These are phyloP conservation scores for Cucurbita moschata DNA, from an alignment of 306 rosid genomes.

Conservation along the genomic window DNA sequence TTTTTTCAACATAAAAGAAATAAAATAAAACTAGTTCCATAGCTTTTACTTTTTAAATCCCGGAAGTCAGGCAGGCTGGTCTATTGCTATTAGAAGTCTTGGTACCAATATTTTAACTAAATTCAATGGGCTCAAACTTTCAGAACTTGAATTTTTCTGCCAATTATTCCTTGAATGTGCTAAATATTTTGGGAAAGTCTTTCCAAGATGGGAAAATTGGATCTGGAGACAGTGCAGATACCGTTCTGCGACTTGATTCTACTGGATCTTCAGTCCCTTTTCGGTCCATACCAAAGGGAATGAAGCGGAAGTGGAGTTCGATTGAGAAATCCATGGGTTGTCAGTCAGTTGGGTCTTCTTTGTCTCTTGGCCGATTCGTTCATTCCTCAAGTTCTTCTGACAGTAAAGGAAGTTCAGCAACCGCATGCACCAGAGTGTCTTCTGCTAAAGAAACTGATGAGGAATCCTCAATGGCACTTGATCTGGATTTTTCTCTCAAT, in stretches of 20 bases:
- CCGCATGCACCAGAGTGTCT: slow-evolving; percentile 74
- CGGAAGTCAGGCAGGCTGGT: slow-evolving; percentile 42
- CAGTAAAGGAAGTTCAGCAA: slow-evolving; percentile 82
- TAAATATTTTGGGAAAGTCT: slow-evolving; percentile 40
- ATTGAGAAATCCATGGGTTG: slow-evolving; percentile 32
- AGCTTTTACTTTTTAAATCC: slow-evolving; percentile 17
- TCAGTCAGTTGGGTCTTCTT: slow-evolving; percentile 47
- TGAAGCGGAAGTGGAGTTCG: slow-evolving; percentile 64
- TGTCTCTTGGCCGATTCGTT: slow-evolving; percentile 65
- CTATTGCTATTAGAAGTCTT: slow-evolving; percentile 17
- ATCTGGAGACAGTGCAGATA: slow-evolving; percentile 40
- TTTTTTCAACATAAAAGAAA: not conserved
- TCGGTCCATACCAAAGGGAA: slow-evolving; percentile 40
- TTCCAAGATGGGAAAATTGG: slow-evolving; percentile 32
- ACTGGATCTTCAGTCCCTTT: slow-evolving; percentile 34
- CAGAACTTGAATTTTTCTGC: slow-evolving; percentile 44
- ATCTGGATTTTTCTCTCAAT: slow-evolving; percentile 54
- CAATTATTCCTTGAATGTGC: slow-evolving; percentile 47
- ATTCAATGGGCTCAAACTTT: slow-evolving; percentile 52
- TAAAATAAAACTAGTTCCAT: not conserved
- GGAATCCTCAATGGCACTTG: slow-evolving; percentile 75
- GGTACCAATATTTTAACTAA: slow-evolving; percentile 22
- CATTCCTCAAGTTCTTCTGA: slow-evolving; percentile 66
- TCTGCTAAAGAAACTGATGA: slow-evolving; percentile 82
- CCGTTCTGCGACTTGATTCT: slow-evolving; percentile 56